A percentile compares a stretch with the other conserved stretches of the same genome.
Conservation (phyloP, 2,329 filamentous ascomycete genomes). For the Aspergillus unguis region DNA sequence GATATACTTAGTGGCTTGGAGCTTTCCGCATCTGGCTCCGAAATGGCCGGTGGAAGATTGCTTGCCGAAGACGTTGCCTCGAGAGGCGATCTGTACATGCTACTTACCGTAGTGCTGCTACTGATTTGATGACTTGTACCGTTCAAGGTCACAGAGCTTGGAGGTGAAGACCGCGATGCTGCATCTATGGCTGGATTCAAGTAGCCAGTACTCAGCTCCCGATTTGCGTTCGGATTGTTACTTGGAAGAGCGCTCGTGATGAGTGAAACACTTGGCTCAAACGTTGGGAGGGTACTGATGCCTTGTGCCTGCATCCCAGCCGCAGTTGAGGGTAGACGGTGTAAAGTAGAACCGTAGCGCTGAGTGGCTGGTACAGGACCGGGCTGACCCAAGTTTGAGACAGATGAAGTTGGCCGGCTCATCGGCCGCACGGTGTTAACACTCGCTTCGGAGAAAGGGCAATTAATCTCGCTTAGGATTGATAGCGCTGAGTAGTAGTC, state of each 20-base stretch:
- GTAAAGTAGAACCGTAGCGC: not conserved
- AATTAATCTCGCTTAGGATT: constrained; percentile 41
- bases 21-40: not conserved
- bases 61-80: not conserved
- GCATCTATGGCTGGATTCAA: not conserved
- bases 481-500: constrained; percentile 43
- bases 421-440: constrained; percentile 20
- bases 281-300: constrained; percentile 3
- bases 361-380: constrained; percentile 9
- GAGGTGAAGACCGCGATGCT: constrained; percentile 10
- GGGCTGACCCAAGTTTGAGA: constrained; percentile 21
- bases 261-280: constrained; percentile 1
- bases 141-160: constrained; percentile 4
- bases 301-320: constrained; percentile 7
- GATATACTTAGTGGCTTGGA: constrained; percentile 17
- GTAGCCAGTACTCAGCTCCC: not conserved
- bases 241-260: not conserved
- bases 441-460: constrained; percentile 42
- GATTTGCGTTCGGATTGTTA: not conserved
- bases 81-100: constrained; percentile 1
- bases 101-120: constrained; percentile 1
- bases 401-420: constrained; percentile 26
- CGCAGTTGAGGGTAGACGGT: not conserved
- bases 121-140: not conserved
- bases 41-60: not conserved